Base-by-base conservation (phyloP, 2,329 filamentous ascomycete genomes). In the Emergomyces pasteurianus region DNA sequence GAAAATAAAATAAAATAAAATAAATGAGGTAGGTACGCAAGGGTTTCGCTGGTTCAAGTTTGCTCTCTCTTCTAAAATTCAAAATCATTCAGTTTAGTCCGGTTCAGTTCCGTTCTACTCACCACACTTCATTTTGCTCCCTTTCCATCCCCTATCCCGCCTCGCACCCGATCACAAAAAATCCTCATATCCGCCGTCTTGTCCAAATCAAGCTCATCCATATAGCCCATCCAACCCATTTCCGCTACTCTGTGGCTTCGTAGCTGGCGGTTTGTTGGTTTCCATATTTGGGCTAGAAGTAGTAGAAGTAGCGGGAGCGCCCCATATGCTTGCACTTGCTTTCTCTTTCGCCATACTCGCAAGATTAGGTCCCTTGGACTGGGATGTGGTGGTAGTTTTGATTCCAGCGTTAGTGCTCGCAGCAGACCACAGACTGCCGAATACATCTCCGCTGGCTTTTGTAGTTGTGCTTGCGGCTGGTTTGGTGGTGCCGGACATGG, bases 301-400 rank as follows among this genome's bases (percentile, higher is more conserved):
- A 38, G 50, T 1, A 23, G 31, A 2, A 38, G 52, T 3, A 21
- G 62, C 79, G 74, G 87, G 81, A 0, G 89, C 83, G 21, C 92
- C 94, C 91, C 95, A 99, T 65, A 99, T 90, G 8, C 92, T 91
- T 18, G 92, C 91, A 68, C 86, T 91, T 62, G 91, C 94, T 81
- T 97, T 96, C 76, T 96, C 91, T 80, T 96, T 96, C n/a, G 92
- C 92, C 74, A 99, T 84, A 73, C 95, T 92, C 36, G 91, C 92
- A 77, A 99, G 83, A 60, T 92, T 92, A 58, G 90, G 86, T 0
- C 87, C 88, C 62, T 86, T 81, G 59, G 81, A 78, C 10, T 78
- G 79, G 14, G 81, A 79, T 1, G 85, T 82, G 63, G 76, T 80
- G 1, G 81, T 76, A 77, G 94, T 95, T 79, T 91, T 91, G 65